Evolutionary conservation across 495 filamentous ascomycete species (phyloP).

Genomic region (Penicillium riverlandense): DNA sequence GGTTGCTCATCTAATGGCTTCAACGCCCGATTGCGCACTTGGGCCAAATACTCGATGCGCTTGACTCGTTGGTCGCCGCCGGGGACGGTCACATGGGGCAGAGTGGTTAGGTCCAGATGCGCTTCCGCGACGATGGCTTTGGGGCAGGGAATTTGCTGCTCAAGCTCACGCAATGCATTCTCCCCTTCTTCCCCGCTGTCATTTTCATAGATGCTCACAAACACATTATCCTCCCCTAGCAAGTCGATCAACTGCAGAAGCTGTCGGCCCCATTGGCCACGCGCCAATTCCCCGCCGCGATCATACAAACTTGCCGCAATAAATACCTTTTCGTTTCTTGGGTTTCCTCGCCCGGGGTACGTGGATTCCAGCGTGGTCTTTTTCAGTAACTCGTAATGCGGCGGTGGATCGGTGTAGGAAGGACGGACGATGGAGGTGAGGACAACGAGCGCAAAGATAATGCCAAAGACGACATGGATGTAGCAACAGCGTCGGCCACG

Average conservation of each 20-base stretch:
- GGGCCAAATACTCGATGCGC: slow-evolving; percentile 70
- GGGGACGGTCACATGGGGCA: slow-evolving; percentile 53
- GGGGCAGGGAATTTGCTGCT: slow-evolving; percentile 36
- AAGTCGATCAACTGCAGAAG: slow-evolving; percentile 56
- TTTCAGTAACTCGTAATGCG: slow-evolving; percentile 41
- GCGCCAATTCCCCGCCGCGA: slow-evolving; percentile 45
- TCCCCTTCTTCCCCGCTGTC: slow-evolving; percentile 49
- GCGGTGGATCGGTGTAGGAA: slow-evolving; percentile 50
- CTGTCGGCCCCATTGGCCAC: slow-evolving; percentile 59
- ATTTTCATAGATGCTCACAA: slow-evolving; percentile 60
- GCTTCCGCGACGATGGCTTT: slow-evolving; percentile 49
- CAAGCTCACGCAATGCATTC: slow-evolving; percentile 34
- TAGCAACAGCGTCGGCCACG: slow-evolving; percentile 57
- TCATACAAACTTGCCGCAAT: slow-evolving; percentile 73
- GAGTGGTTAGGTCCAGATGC: slow-evolving; percentile 40
- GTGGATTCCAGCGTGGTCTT: slow-evolving; percentile 26
- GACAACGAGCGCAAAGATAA: slow-evolving; percentile 53
- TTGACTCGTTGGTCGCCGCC: slow-evolving; percentile 56
- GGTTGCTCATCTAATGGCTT: slow-evolving; percentile 48
- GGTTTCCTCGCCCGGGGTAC: slow-evolving; percentile 52
- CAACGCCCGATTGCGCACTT: slow-evolving; percentile 69
- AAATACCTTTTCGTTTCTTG: slow-evolving; percentile 60
- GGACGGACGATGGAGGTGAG: slow-evolving; percentile 49
- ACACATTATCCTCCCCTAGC: slow-evolving; percentile 45
- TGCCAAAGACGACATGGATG: slow-evolving; percentile 53